These are phyloP conservation scores for Moniliella sp. DNA, from an alignment of 1,284 basidiomycete species.

Conservation along the genomic window DNA sequence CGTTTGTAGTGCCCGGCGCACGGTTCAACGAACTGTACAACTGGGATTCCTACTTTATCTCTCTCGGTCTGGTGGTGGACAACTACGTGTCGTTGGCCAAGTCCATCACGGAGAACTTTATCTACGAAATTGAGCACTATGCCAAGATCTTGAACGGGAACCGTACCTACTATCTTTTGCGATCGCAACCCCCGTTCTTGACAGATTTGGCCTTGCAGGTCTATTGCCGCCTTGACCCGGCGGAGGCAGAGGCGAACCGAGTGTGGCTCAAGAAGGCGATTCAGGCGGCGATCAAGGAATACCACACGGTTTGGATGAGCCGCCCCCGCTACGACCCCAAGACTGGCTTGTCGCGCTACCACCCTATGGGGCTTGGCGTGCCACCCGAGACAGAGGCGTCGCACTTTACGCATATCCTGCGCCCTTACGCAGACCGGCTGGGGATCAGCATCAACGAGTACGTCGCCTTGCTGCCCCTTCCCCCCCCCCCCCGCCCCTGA, in stretches of 20 bases:
- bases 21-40: conserved; percentile 74
- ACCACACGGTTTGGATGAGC: conserved; percentile 87
- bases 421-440: conserved; percentile 77
- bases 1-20: conserved; percentile 83
- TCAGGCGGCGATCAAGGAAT: conserved; percentile 90
- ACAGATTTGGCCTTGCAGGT: conserved; percentile 96
- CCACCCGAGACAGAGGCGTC: conserved; percentile 93
- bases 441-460: conserved; percentile 75
- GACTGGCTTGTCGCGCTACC: conserved; percentile 75
- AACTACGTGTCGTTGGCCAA: conserved; percentile 79
- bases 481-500: too few species aligned
- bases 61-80: conserved; percentile 78
- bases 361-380: conserved; percentile 81
- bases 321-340: conserved; percentile 76
- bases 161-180: conserved; percentile 52
- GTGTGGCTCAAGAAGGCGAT: conserved; percentile 82
- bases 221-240: conserved; percentile 77
- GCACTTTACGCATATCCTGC: conserved; percentile 88
- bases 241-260: conserved; percentile 56
- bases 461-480: background rate
- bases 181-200: conserved; percentile 88
- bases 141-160: conserved; percentile 44
- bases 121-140: conserved; percentile 95
- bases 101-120: conserved; percentile 92
- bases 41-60: conserved; percentile 57